Conservation (phyloP, 768 basidiomycete species). For the Gloeostereum incarnatum region DNA sequence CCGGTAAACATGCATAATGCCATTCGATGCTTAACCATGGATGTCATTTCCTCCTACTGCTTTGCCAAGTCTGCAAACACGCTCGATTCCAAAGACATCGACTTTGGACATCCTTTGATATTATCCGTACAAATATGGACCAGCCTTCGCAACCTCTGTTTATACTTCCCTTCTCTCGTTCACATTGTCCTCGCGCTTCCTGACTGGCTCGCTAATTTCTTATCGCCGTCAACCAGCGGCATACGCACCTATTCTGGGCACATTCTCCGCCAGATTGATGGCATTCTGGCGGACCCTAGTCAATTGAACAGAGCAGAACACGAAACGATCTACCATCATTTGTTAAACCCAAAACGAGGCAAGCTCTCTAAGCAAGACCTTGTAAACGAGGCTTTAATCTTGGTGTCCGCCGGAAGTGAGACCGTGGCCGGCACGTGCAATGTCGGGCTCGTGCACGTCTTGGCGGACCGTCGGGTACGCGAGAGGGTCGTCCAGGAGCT, state of each 20-base stretch:
- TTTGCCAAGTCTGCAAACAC: conserved; percentile 9
- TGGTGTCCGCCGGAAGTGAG: conserved; percentile 22
- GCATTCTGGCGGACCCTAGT: neutral
- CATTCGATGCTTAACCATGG: conserved; percentile 10
- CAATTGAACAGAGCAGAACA: conserved; percentile 1
- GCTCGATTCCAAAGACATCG: conserved; percentile 6
- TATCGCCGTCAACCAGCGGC: neutral
- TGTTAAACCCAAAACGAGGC: conserved; percentile 3
- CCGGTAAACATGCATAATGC: conserved; percentile 8
- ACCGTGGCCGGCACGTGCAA: conserved; percentile 18
- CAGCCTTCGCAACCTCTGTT: neutral
- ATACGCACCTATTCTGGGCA: neutral
- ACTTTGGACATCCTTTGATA: conserved; percentile 8
- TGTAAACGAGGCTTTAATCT: conserved; percentile 11
- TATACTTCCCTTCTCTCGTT: conserved; percentile 2
- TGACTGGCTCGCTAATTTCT: neutral
- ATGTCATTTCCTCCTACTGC: conserved; percentile 12
- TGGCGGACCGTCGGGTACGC: conserved; percentile 12
- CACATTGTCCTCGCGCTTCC: neutral
- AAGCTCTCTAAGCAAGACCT: no score
- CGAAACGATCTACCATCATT: conserved; percentile 5
- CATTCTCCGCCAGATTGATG: conserved; percentile 3
- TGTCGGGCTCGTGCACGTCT: conserved; percentile 15
- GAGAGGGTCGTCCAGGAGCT: conserved; percentile 18
- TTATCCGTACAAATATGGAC: conserved; percentile 3